phyloP scores from a whole-genome alignment of 2,329 filamentous ascomycete species.

The Cytospora leucostoma region DNA sequence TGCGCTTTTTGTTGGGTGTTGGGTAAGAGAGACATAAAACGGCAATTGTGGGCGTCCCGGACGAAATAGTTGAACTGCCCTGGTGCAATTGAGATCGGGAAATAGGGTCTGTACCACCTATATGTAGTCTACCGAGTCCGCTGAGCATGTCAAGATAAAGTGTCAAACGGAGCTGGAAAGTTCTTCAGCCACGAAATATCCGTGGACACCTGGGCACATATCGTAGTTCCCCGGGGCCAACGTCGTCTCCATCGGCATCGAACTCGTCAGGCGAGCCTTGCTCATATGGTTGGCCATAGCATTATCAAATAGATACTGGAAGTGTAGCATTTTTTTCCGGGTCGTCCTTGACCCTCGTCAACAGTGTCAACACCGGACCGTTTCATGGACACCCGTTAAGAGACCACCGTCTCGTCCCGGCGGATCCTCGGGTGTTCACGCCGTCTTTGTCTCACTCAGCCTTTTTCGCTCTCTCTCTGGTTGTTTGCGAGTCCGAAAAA shows the following conservation, averaged over 20 bases:
- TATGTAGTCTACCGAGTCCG: neutral
- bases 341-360: neutral
- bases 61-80: neutral
- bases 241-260: too few species aligned
- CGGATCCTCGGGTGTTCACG: neutral
- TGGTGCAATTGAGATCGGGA: neutral
- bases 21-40: constrained; percentile 1
- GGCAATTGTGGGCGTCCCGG: neutral
- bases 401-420: constrained; percentile 9
- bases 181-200: neutral
- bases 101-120: neutral
- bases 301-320: neutral
- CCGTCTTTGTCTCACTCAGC: neutral
- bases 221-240: neutral
- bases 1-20: constrained; percentile 1
- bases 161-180: neutral
- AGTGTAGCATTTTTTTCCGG: neutral
- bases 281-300: too few species aligned
- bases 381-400: neutral
- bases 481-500: too few species aligned
- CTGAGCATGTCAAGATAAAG: neutral
- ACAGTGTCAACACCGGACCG: constrained; percentile 11
- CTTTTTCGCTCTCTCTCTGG: neutral
- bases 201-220: too few species aligned
- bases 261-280: too few species aligned